A percentile compares a stretch with the other conserved stretches of the same genome.
Conservation (phyloP, 2,329 filamentous ascomycete species). For the Scedosporium apiospermum region DNA sequence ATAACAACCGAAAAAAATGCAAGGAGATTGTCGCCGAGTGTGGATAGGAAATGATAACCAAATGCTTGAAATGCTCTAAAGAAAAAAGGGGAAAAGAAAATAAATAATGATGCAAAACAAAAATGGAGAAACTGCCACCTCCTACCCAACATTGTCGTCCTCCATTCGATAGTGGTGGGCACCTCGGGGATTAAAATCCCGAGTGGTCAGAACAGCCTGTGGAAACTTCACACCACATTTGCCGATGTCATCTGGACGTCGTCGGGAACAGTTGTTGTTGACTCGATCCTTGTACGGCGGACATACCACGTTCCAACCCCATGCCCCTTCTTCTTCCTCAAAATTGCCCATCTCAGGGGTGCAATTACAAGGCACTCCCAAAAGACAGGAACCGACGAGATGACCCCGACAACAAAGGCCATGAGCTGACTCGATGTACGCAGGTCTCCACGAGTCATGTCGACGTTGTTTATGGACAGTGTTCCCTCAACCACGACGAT, state of each 20-base stretch:
- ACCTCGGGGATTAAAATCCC: no score
- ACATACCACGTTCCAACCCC: not conserved
- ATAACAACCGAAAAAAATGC: not conserved
- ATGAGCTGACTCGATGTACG: conserved; percentile 1
- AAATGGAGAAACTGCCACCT: no score
- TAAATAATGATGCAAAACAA: no score
- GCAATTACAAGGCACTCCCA: conserved; percentile 4
- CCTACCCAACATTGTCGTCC: no score
- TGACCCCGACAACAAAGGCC: conserved; percentile 1
- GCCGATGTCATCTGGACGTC: not conserved
- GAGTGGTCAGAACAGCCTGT: not conserved
- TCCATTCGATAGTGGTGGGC: no score
- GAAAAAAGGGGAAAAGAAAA: not conserved
- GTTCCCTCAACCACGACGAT: conserved; percentile 1
- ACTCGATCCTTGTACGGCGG: not conserved
- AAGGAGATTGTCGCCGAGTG: not conserved
- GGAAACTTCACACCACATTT: not conserved
- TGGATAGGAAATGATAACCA: no score
- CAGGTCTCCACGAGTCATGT: not conserved
- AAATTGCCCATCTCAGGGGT: not conserved
- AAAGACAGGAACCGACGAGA: not conserved
- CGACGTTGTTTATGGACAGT: not conserved
- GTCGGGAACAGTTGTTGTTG: not conserved
- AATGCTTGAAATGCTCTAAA: not conserved
- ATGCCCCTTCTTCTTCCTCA: not conserved